phyloP scores from a whole-genome alignment of 177 flowering plant genomes.

The Tripterygium wilfordii region DNA sequence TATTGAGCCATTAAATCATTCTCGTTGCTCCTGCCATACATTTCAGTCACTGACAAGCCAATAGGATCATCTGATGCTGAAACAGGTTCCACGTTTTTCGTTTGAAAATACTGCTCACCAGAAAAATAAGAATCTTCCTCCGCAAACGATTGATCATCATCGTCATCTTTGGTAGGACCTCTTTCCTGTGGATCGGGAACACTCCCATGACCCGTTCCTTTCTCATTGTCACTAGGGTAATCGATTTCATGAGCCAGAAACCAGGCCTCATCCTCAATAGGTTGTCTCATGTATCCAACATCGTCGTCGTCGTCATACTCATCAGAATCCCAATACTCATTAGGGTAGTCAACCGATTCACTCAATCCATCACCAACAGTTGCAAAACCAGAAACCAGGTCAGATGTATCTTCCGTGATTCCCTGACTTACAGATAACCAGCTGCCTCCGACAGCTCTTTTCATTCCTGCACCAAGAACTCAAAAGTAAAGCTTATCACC shows the following conservation, averaged over 20 bases:
- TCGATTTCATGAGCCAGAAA: conserved; percentile 99
- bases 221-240: conserved; percentile 98
- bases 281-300: conserved; percentile 96
- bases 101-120: conserved; percentile 67
- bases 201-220: conserved; percentile 82
- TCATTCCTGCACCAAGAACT: conserved; percentile 46
- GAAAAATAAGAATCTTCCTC: conserved; percentile 97
- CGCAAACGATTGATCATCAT: conserved; percentile 95
- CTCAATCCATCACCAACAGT: conserved; percentile 91
- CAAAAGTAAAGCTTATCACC: neutral
- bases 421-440: conserved; percentile 98
- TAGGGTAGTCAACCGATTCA: conserved; percentile 87
- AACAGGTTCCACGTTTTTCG: conserved; percentile 49
- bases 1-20: conserved; percentile 75
- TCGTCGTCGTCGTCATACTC: conserved; percentile 99
- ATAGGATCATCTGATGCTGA: conserved; percentile 56
- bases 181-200: conserved; percentile 83
- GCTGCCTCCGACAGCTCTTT: conserved; percentile 64
- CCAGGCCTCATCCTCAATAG: conserved; percentile 99
- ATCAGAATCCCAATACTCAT: conserved; percentile 99
- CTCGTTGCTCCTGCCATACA: conserved; percentile 52
- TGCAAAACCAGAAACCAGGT: conserved; percentile 94
- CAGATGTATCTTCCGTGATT: conserved; percentile 87
- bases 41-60: conserved; percentile 51
- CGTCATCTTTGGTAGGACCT: conserved; percentile 68